Percentiles rank a stretch among this genome's conserved stretches.
These are phyloP conservation scores for Colletotrichum chlorophyti DNA, from an alignment of 2,329 filamentous ascomycete species.

Conservation along the genomic window DNA sequence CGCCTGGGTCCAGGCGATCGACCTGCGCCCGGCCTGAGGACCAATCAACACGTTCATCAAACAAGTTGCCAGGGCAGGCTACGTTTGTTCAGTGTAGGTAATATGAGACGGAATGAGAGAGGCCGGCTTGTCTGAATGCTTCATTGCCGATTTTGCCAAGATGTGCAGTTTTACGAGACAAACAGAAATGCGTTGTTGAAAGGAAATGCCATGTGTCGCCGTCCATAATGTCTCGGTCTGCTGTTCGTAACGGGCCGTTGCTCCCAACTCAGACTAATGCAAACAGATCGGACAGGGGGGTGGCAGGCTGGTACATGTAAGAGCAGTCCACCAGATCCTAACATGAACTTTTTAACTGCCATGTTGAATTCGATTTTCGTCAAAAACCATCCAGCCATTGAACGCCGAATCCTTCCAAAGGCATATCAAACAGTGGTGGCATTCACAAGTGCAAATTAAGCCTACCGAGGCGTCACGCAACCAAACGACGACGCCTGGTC, in stretches of 20 bases:
- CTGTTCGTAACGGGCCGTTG: neutral
- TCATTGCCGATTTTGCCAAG: neutral
- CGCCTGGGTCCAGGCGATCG: constrained; percentile 34
- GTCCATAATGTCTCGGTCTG: neutral
- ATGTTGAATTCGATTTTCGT: neutral
- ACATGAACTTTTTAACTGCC: neutral
- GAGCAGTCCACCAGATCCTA: neutral
- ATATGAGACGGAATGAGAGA: neutral
- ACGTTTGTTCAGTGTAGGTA: neutral
- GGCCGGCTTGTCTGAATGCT: neutral
- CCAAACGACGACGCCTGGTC: neutral
- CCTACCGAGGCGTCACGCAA: neutral
- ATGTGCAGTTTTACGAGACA: neutral
- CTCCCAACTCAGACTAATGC: neutral
- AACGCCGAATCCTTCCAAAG: neutral
- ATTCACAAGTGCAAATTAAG: too few species aligned
- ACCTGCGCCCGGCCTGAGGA: constrained; percentile 9
- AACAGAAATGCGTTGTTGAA: neutral
- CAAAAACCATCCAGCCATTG: neutral
- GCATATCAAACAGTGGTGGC: neutral
- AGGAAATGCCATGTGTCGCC: neutral
- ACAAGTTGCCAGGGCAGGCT: neutral
- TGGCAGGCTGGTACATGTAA: too few species aligned
- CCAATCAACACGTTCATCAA: neutral
- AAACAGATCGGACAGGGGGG: neutral